Conservation (phyloP, 2,329 filamentous ascomycete genomes). For the Aspergillus ustus region DNA sequence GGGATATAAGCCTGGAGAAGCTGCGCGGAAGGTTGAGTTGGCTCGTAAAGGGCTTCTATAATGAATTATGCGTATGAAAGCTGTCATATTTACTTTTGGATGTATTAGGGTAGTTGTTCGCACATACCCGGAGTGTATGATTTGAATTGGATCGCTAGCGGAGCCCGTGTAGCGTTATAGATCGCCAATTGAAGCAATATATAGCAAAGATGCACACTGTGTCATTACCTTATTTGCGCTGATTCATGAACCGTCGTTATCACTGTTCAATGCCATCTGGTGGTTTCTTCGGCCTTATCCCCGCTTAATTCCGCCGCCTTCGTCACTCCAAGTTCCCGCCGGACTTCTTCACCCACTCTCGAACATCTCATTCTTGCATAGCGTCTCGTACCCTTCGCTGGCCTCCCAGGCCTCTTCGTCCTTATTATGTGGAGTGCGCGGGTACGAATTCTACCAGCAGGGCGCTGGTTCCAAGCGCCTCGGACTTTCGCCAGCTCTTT, state of each 20-base stretch:
- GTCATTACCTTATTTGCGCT: background rate
- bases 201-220: background rate
- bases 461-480: slow-evolving; percentile 26
- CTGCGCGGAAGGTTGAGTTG: slow-evolving; percentile 54
- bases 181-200: background rate
- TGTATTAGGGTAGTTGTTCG: background rate
- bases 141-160: background rate
- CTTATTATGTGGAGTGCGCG: slow-evolving; percentile 36
- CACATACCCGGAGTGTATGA: background rate
- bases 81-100: background rate
- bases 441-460: slow-evolving; percentile 28
- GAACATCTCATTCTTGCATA: background rate
- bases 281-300: slow-evolving; percentile 29
- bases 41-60: slow-evolving; percentile 55
- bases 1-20: slow-evolving; percentile 53
- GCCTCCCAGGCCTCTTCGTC: background rate
- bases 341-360: background rate
- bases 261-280: background rate
- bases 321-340: slow-evolving; percentile 24
- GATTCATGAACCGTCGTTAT: background rate
- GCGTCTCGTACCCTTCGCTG: background rate
- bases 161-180: background rate
- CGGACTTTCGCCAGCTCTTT: slow-evolving; percentile 35
- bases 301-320: slow-evolving; percentile 37
- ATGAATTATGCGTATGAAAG: slow-evolving; percentile 21